These are phyloP conservation scores for Amaranthus tricolor DNA, from an alignment of 179 eudicot genomes.

Conservation along the genomic window DNA sequence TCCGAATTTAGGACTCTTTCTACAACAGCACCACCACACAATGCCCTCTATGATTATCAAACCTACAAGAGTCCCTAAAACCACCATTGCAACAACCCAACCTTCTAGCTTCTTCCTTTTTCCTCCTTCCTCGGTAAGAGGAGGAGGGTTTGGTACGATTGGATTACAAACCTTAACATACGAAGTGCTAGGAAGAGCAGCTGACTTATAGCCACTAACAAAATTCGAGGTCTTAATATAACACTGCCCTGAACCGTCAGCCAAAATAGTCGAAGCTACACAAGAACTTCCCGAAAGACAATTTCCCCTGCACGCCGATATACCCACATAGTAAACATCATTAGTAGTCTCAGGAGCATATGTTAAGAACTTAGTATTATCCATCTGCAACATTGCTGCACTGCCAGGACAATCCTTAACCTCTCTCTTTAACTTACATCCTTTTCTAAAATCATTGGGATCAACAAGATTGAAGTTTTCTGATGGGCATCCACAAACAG, in stretches of 20 bases:
- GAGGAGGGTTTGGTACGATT: slow-evolving; percentile 42
- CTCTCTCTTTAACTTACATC: slow-evolving; percentile 67
- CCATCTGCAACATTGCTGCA: slow-evolving; percentile 54
- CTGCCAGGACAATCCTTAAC: slow-evolving; percentile 49
- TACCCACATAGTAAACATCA: slow-evolving; percentile 41
- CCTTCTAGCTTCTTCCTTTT: slow-evolving; percentile 26
- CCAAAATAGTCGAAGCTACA: slow-evolving; percentile 56
- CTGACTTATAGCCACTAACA: slow-evolving; percentile 62
- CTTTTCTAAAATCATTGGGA: slow-evolving; percentile 47
- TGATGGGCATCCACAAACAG: slow-evolving; percentile 79
- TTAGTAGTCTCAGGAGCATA: slow-evolving; percentile 48
- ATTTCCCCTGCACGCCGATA: slow-evolving; percentile 49
- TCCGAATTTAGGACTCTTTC: slow-evolving; percentile 56
- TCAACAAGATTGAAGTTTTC: slow-evolving; percentile 59
- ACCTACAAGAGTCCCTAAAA: slow-evolving; percentile 37
- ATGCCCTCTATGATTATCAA: slow-evolving; percentile 44
- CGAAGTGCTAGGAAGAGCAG: slow-evolving; percentile 79
- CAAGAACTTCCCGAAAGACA: slow-evolving; percentile 56
- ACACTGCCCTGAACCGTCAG: slow-evolving; percentile 71
- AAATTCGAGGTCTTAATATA: slow-evolving; percentile 45
- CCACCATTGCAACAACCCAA: slow-evolving; percentile 56
- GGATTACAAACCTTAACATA: slow-evolving; percentile 73
- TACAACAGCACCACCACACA: slow-evolving; percentile 71
- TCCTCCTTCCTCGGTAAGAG: slow-evolving; percentile 13
- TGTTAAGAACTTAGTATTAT: slow-evolving; percentile 63